Evolutionary conservation across 495 filamentous ascomycete species (phyloP), one percentile per base, ranked within the genome.

Genomic region (Opeltia flavorubescens): DNA sequence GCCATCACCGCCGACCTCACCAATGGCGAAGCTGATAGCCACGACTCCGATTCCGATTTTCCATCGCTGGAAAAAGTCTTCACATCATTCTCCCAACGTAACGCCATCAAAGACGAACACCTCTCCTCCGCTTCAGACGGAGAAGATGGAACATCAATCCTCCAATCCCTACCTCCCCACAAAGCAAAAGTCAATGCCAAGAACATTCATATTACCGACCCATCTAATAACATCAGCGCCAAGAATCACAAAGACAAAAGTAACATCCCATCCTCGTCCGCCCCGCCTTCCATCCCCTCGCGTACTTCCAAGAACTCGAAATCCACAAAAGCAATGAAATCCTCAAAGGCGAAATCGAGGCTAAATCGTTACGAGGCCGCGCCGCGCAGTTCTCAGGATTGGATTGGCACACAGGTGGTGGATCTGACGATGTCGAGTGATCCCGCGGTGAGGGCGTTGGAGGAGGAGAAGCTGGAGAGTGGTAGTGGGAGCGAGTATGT

Each of bases 371-470:
- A 40, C 46, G 44, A 26, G 25, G 28, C 12, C 40, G 30, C 31
- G 12, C 49, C 21, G 21, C 49, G 20, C 24, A n/a, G 13, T 29
- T 55, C 50, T 3, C 57, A 54, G 24, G 31, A 44, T 18, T 59
- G 62, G 2, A 59, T 63, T 44, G 44, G 36, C 8, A 62, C 61
- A 2, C 55, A 53, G 21, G 41, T 71, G 15, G 55, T 75, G 8
- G 70, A 72, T 43, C 52, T 73, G 20, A 73, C 70, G 0, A 50
- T 58, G 26, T 63, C 63, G 18, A 68, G 64, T 40, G 66, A 70
- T 20, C 47, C 50, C 2, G 53, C 52, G 1, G 60, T 60, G n/a
- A 58, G 61, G 1, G 55, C 46, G 0, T 17, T 36, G 34, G 34
- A 36, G 34, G 34, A 36, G 34, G 20, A 23, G 18, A 41, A 21